These are phyloP conservation scores for Cotoneaster glaucophyllus DNA, from an alignment of 306 rosid genomes.

Conservation along the genomic window DNA sequence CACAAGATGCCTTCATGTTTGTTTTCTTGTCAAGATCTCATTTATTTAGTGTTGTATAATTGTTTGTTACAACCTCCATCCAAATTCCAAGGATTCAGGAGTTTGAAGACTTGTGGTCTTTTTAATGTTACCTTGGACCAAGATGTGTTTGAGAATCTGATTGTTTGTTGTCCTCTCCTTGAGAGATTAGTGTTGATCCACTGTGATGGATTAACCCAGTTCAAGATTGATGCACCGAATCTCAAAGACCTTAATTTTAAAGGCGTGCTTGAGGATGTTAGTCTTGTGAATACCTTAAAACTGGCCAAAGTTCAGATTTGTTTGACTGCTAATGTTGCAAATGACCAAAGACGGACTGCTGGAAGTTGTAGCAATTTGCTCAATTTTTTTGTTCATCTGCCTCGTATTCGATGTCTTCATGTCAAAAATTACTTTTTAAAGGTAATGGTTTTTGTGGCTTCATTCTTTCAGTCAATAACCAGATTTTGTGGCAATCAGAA, in stretches of 20 bases:
- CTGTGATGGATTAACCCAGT: not conserved
- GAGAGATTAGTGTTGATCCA: accelerated
- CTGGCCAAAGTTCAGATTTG: constrained; percentile 40
- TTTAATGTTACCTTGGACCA: too few species aligned
- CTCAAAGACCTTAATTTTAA: constrained; percentile 8
- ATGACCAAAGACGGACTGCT: constrained; percentile 24
- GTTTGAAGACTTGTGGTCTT: constrained; percentile 45
- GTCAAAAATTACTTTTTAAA: constrained; percentile 40
- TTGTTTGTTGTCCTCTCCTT: too few species aligned
- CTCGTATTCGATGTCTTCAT: constrained; percentile 36
- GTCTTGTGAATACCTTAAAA: constrained; percentile 34
- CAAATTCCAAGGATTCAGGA: constrained; percentile 36
- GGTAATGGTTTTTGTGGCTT: constrained; percentile 20
- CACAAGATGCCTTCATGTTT: constrained; percentile 39
- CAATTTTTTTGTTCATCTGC: constrained; percentile 42
- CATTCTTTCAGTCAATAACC: not conserved
- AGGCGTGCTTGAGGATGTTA: constrained; percentile 36
- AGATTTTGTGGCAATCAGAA: not conserved
- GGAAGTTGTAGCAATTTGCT: constrained; percentile 29
- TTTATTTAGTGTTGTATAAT: constrained; percentile 29
- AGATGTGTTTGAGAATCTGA: too few species aligned
- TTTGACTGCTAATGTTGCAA: not conserved
- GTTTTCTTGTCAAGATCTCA: constrained; percentile 41
- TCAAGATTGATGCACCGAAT: not conserved
- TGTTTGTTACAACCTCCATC: constrained; percentile 45